phyloP scores from a whole-genome alignment of 1,284 basidiomycete species.

The Tilletia setariae region DNA sequence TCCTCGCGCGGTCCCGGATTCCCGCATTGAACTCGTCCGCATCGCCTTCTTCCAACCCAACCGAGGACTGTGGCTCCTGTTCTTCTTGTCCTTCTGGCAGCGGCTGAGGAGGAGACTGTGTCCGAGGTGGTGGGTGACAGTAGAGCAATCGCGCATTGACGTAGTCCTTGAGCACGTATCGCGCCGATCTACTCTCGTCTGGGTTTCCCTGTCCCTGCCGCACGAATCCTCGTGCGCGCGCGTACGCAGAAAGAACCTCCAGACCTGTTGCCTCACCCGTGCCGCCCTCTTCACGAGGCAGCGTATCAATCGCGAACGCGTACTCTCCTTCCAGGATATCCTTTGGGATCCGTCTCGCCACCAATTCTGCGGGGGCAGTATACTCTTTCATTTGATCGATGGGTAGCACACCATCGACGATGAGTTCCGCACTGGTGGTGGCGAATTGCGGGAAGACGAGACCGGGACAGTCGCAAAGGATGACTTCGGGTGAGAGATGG shows the following conservation, averaged over 20 bases:
- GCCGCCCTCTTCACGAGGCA: constrained; percentile 76
- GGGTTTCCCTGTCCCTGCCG: constrained; percentile 94
- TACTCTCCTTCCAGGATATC: constrained; percentile 86
- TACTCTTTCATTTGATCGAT: constrained; percentile 98
- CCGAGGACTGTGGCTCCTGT: neutral
- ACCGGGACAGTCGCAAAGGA: constrained; percentile 98
- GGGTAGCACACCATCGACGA: constrained; percentile 93
- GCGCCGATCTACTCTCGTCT: constrained; percentile 88
- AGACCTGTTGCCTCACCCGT: constrained; percentile 73
- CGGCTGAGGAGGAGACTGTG: too few species aligned
- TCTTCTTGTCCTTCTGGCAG: too few species aligned
- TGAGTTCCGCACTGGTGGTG: constrained; percentile 71
- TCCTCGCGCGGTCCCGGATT: constrained; percentile 64
- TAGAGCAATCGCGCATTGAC: constrained; percentile 90
- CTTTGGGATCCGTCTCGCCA: constrained; percentile 76
- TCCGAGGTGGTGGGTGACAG: constrained; percentile 65
- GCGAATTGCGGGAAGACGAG: constrained; percentile 93
- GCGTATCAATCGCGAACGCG: constrained; percentile 73
- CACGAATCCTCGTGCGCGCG: constrained; percentile 71
- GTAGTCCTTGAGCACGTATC: constrained; percentile 94
- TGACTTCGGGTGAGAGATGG: constrained; percentile 77
- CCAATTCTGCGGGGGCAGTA: constrained; percentile 77
- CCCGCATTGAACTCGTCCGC: constrained; percentile 74
- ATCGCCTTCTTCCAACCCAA: constrained; percentile 37
- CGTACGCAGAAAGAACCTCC: constrained; percentile 78